Percentiles rank a stretch among this genome's conserved stretches.
Evolutionary conservation across 305 asterid species (phyloP).

Genomic region (Fraxinus dipetala): DNA sequence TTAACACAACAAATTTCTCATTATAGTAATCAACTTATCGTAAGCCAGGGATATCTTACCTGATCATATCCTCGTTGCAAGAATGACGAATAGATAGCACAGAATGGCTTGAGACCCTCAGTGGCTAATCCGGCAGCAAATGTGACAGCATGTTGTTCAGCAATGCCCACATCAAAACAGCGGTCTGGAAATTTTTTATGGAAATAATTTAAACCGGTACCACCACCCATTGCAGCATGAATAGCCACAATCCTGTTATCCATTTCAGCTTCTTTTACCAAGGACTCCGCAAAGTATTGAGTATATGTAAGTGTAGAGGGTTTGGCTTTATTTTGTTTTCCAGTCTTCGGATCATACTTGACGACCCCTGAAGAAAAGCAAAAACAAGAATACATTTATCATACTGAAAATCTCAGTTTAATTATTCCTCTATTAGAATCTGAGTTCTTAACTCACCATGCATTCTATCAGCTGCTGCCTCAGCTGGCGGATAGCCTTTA

Average conservation of each 20-base stretch:
- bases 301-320: constrained; percentile 59
- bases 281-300: constrained; percentile 68
- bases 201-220: constrained; percentile 69
- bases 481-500: constrained; percentile 78
- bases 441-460: constrained; percentile 44
- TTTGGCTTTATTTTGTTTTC: constrained; percentile 57
- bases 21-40: neutral
- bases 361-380: constrained; percentile 53
- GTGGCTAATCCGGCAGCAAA: constrained; percentile 83
- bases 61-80: constrained; percentile 81
- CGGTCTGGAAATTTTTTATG: constrained; percentile 61
- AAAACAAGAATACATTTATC: neutral
- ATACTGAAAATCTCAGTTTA: neutral
- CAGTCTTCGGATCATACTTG: constrained; percentile 68
- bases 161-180: constrained; percentile 77
- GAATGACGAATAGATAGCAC: constrained; percentile 77
- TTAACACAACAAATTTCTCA: neutral
- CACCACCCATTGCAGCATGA: constrained; percentile 92
- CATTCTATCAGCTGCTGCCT: constrained; percentile 71
- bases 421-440: neutral
- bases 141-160: constrained; percentile 82
- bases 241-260: constrained; percentile 62
- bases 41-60: constrained; percentile 29
- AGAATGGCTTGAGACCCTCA: constrained; percentile 79
- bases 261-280: constrained; percentile 66